Conservation (phyloP, 331 rosid species). For the Phaseolus coccineus region DNA sequence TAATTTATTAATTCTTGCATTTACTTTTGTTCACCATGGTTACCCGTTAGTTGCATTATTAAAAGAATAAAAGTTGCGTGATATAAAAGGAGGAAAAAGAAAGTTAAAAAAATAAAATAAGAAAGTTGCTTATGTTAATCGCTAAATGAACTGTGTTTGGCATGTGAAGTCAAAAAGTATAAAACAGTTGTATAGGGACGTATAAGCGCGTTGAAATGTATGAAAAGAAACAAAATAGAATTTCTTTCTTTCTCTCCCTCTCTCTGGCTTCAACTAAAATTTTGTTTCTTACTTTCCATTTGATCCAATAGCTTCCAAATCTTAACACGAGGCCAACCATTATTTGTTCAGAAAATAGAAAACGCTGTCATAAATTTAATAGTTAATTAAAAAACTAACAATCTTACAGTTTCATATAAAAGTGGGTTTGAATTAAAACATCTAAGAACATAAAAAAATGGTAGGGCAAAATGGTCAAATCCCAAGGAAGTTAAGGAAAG, state of each 20-base stretch:
- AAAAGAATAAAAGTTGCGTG: neutral
- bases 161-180: constrained; percentile 45
- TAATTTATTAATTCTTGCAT: too few species aligned
- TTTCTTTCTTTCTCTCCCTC: neutral
- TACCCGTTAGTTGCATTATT: constrained; percentile 5
- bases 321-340: constrained; percentile 6
- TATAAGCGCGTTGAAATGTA: constrained; percentile 56
- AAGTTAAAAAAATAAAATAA: neutral
- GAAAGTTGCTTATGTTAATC: constrained; percentile 32
- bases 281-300: neutral
- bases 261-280: neutral
- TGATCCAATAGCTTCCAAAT: constrained; percentile 10
- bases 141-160: constrained; percentile 34
- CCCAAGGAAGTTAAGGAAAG: constrained; percentile 34
- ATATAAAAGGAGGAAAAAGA: neutral
- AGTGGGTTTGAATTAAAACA: neutral
- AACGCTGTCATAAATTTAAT: neutral
- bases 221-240: constrained; percentile 13
- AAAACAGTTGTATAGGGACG: constrained; percentile 41
- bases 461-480: constrained; percentile 32
- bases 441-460: neutral
- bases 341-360: neutral
- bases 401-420: neutral
- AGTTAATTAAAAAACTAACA: neutral
- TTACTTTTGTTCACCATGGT: neutral